Base-by-base conservation (phyloP, 768 basidiomycete species). In the Aureoboletus auriporus region DNA sequence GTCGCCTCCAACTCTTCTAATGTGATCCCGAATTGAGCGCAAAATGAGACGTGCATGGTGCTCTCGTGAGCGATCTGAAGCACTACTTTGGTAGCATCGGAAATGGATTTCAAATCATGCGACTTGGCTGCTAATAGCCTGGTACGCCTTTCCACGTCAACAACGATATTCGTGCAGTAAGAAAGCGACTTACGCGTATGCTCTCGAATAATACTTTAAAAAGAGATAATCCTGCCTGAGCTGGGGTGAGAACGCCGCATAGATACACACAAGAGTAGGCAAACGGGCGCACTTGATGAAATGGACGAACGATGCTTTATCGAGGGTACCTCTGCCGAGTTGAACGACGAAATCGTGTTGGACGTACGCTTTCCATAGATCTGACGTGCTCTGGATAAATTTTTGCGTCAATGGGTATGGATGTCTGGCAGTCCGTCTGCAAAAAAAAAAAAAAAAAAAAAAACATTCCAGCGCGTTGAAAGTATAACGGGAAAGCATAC, bases 91-190 rank as follows among this genome's bases (percentile, higher is more conserved):
- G 82, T 80, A 3, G 88, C 83, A 0, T 78, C 71, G 3, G 70
- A 64, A 45, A 96, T 91, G 0, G 75, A 71, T 1, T 71, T 60
- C 55, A 86, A 90, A 0, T 76, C 69, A 4, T 78, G 69, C 0
- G 86, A 83, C 65, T 96, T 97, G 50, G 84, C 82, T 3, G 83
- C 87, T 1, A 93, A 77, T 0, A 94, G 71, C 11, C 87, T 89
- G 8, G 16, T 11, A 48, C 7, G 16, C 10, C 14, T 20, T 14
- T 27, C 29, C 12, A 39, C 42, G 16, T 27, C 28, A 16, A 9
- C 9, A 13, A 2, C 30, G 30, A 31, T 31, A 6, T 8, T 8
- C 35, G 14, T 7, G n/a, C 8, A n/a, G n/a, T n/a, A 11, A 35
- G 13, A 20, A 39, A 23, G 14, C 6, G 27, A 65, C 75, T 38